These are phyloP conservation scores for Byssochlamys sp. DNA, from an alignment of 2,329 filamentous ascomycete species.

Conservation along the genomic window DNA sequence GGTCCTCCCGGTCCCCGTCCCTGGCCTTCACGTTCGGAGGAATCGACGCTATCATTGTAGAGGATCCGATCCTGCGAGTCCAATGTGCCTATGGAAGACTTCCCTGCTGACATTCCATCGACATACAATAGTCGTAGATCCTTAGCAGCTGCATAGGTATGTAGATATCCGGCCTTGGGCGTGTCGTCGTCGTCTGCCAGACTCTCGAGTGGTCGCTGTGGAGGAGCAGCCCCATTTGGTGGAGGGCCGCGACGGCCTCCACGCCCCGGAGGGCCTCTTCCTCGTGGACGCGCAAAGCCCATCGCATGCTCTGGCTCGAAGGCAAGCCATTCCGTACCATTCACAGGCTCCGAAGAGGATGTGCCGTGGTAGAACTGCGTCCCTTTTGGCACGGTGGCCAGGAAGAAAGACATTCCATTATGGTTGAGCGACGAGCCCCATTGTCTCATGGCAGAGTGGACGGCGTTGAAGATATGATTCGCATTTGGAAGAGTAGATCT, in stretches of 20 bases:
- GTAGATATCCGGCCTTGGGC: conserved; percentile 47
- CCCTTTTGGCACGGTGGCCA: conserved; percentile 54
- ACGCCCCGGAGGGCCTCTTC: not conserved
- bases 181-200: not conserved
- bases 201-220: not conserved
- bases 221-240: not conserved
- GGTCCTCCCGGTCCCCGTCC: not conserved
- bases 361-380: conserved; percentile 61
- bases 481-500: conserved; percentile 37
- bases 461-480: conserved; percentile 62
- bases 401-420: conserved; percentile 65
- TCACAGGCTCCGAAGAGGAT: conserved; percentile 35
- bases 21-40: not conserved
- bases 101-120: conserved; percentile 61
- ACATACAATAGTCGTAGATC: conserved; percentile 56
- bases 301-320: conserved; percentile 69
- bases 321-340: conserved; percentile 59
- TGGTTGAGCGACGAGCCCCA: conserved; percentile 65
- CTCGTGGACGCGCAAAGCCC: conserved; percentile 43
- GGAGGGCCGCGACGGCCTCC: not conserved
- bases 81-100: conserved; percentile 55
- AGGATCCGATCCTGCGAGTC: conserved; percentile 59
- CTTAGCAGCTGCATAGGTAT: conserved; percentile 54
- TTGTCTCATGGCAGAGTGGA: conserved; percentile 63
- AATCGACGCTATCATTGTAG: conserved; percentile 26